Evolutionary conservation across 441 rosid species (phyloP).

Genomic region (Croton laevigatus): DNA sequence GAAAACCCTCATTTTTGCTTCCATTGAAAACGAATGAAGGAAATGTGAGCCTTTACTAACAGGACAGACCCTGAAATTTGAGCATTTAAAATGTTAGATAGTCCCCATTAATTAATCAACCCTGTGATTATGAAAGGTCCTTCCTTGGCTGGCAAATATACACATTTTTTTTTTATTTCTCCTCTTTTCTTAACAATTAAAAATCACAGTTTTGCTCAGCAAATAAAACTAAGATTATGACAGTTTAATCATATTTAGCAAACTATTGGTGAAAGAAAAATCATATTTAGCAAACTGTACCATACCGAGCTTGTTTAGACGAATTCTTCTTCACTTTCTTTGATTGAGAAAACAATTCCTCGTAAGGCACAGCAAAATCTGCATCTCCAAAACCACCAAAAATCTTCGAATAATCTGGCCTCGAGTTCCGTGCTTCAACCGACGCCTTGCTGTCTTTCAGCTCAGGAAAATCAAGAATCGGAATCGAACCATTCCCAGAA

Average conservation of each 20-base stretch:
- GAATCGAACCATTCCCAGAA: constrained; percentile 65
- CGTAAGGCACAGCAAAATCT: constrained; percentile 52
- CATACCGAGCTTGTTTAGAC: constrained; percentile 33
- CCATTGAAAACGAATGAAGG: background rate
- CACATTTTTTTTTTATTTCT: background rate
- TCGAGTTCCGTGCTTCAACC: constrained; percentile 51
- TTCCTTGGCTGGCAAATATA: background rate
- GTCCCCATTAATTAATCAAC: background rate
- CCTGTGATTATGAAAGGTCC: background rate
- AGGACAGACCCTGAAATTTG: background rate
- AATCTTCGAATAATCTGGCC: constrained; percentile 72
- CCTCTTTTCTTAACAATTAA: background rate
- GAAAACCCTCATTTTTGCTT: background rate
- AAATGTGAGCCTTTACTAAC: background rate
- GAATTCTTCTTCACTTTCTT: constrained; percentile 27
- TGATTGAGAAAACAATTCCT: constrained; percentile 47
- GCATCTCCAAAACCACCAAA: constrained; percentile 63
- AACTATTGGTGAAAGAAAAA: too few relatives aligned
- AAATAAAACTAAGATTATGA: background rate
- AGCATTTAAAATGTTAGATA: background rate
- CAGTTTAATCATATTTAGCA: background rate
- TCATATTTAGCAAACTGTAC: background rate
- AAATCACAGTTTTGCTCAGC: background rate
- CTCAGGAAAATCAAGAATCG: constrained; percentile 79
- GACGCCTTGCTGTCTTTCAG: constrained; percentile 45